phyloP scores from a whole-genome alignment of 192 early-diverging fungal genomes.

The Mortierella alpina region DNA sequence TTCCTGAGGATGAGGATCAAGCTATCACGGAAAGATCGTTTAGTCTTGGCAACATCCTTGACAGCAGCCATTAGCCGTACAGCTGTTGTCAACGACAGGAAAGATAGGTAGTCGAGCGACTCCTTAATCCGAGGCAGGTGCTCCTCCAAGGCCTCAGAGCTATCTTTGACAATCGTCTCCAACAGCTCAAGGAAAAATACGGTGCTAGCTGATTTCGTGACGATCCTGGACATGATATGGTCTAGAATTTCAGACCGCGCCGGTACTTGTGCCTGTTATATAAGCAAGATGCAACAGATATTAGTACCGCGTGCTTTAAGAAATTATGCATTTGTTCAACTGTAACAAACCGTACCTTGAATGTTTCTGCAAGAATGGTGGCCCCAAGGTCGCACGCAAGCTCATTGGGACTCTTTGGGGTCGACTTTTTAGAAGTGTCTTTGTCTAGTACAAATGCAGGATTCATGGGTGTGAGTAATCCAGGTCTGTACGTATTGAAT shows the following conservation, averaged over 20 bases:
- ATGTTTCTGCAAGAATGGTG: slow-evolving; percentile 58
- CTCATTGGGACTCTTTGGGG: slow-evolving; percentile 52
- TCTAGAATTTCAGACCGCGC: slow-evolving; percentile 77
- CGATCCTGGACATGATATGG: slow-evolving; percentile 70
- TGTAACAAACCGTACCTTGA: slow-evolving; percentile 52
- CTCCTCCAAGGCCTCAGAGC: slow-evolving; percentile 48
- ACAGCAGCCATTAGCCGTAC: slow-evolving; percentile 66
- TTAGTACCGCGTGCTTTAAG: background rate
- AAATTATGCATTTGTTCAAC: background rate
- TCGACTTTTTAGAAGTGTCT: slow-evolving; percentile 9
- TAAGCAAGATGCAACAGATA: background rate
- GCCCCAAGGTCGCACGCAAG: slow-evolving; percentile 54
- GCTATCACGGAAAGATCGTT: slow-evolving; percentile 67
- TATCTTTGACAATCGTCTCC: slow-evolving; percentile 57
- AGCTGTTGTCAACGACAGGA: slow-evolving; percentile 61
- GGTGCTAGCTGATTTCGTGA: slow-evolving; percentile 60
- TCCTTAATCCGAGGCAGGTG: slow-evolving; percentile 67
- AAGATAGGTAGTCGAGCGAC: slow-evolving; percentile 72
- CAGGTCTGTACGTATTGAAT: background rate
- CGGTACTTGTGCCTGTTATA: slow-evolving; percentile 64
- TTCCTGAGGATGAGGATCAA: slow-evolving; percentile 79
- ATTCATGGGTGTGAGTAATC: background rate
- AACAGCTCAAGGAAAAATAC: slow-evolving; percentile 59
- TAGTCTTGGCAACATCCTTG: slow-evolving; percentile 62
- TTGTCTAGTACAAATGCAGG: slow-evolving; percentile 5